Base-by-base conservation (phyloP, 225 moss, liverwort and hornwort species). In the Physcomitrium patens region DNA sequence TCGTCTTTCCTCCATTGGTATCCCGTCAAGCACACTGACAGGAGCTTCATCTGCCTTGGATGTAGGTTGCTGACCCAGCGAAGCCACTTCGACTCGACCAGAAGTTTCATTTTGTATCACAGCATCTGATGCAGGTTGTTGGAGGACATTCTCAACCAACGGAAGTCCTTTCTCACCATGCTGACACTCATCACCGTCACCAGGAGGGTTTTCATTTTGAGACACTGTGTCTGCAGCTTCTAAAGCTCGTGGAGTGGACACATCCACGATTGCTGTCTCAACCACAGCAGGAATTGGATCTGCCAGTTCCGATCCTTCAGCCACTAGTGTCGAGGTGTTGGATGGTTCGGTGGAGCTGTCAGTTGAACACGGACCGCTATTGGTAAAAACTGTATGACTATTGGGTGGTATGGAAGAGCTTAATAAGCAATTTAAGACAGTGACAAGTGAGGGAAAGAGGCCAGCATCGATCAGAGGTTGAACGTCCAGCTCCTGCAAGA, bases 381-480 rank as follows among this genome's bases (percentile, higher is more conserved):
- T n/a, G 17, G 22, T 27, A 50, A 72, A 54, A 41, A 63, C 64
- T n/a, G 62, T 48, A 23, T 47, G 31, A 55, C 63, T 68, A 57
- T 18, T 47, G 5, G 56, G 42, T n/a, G 73, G 64, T 31, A 59
- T 27, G 47, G 82, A 82, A 56, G 82, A 74, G 69, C 69, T 74
- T 31, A 93, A 71, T 50, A 93, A 82, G 69, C 83, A 57, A 65
- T 82, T 77, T 14, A 93, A 87, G 31, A 93, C 83, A 72, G 78
- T 84, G 47, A 93, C 84, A 77, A 93, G 80, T 69, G 90, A 84
- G 45, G 93, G 88, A 77, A 93, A 87, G 6, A 93, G 93, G 65
- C 87, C 89, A 41, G 93, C 90, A 81, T 93, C 91, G 42, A 93
- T 78, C 74, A 93, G 77, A 19, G 93, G 91, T 77, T 89, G 87